Percentiles rank a stretch among this genome's conserved stretches.
These are phyloP conservation scores for Boletus patriciae DNA, from an alignment of 768 basidiomycete genomes.

Conservation along the genomic window DNA sequence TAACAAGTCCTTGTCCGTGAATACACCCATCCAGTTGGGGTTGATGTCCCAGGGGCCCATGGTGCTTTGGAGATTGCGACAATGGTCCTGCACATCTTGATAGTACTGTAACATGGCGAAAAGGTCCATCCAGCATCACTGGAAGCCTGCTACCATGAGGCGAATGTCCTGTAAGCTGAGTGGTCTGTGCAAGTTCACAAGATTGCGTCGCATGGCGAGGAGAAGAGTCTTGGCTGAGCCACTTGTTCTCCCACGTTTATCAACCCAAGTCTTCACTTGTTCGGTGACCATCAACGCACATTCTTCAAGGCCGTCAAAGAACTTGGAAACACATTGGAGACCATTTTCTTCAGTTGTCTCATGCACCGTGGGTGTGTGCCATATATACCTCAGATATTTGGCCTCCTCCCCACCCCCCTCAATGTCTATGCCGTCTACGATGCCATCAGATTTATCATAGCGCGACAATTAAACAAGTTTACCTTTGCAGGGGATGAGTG, in stretches of 20 bases:
- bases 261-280: background rate
- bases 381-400: too few species aligned
- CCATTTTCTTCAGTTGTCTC: background rate
- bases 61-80: background rate
- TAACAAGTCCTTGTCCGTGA: background rate
- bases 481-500: too few species aligned
- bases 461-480: too few species aligned
- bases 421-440: too few species aligned
- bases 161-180: background rate
- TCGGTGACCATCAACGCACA: background rate
- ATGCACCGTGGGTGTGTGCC: too few species aligned
- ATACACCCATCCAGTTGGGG: background rate
- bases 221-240: background rate
- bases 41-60: background rate
- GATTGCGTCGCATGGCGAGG: background rate
- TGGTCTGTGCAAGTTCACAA: background rate
- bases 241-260: background rate
- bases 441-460: too few species aligned
- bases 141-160: background rate
- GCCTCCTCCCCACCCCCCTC: too few species aligned
- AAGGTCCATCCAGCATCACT: background rate
- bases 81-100: background rate
- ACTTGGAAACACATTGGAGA: background rate
- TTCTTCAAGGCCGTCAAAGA: background rate
- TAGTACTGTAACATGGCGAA: background rate